phyloP scores from a whole-genome alignment of 2,329 filamentous ascomycete species.

The Helotiales sp. region DNA sequence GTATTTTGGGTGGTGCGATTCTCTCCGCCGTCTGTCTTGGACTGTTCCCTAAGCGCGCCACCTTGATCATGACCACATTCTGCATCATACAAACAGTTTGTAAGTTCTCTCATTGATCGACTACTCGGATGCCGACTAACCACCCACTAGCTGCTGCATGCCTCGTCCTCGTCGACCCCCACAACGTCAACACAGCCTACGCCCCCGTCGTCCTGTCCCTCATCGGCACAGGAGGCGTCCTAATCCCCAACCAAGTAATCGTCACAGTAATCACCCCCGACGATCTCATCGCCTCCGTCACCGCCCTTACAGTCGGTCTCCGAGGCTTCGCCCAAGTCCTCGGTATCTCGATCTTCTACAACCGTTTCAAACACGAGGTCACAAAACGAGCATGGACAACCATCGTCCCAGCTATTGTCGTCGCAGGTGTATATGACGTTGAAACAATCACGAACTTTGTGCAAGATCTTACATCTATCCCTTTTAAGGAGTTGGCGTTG shows the following conservation, averaged over 20 bases:
- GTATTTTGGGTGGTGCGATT: slow-evolving; percentile 60
- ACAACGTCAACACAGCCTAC: slow-evolving; percentile 56
- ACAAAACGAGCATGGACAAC: slow-evolving; percentile 1
- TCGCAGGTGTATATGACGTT: slow-evolving; percentile 41
- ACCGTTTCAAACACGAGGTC: slow-evolving; percentile 46
- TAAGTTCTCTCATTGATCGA: neutral
- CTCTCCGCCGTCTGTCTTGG: slow-evolving; percentile 62
- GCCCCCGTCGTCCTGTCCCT: slow-evolving; percentile 57
- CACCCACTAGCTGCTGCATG: slow-evolving; percentile 41
- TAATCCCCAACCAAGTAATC: slow-evolving; percentile 65
- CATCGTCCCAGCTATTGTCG: slow-evolving; percentile 4
- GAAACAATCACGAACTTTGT: slow-evolving; percentile 46
- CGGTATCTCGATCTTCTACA: slow-evolving; percentile 57
- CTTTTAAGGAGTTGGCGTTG: slow-evolving; percentile 38
- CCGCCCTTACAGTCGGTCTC: slow-evolving; percentile 64
- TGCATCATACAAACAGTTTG: slow-evolving; percentile 54
- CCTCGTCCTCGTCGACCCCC: slow-evolving; percentile 44
- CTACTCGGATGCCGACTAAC: neutral
- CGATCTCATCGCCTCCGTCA: slow-evolving; percentile 66
- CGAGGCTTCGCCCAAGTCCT: slow-evolving; percentile 65
- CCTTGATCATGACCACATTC: slow-evolving; percentile 49
- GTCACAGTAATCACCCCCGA: slow-evolving; percentile 66
- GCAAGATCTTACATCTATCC: neutral
- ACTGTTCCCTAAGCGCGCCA: slow-evolving; percentile 40
- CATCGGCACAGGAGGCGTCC: slow-evolving; percentile 64